Base-by-base conservation (phyloP, 495 filamentous ascomycete species). In the Aspergillus mulundensis region DNA sequence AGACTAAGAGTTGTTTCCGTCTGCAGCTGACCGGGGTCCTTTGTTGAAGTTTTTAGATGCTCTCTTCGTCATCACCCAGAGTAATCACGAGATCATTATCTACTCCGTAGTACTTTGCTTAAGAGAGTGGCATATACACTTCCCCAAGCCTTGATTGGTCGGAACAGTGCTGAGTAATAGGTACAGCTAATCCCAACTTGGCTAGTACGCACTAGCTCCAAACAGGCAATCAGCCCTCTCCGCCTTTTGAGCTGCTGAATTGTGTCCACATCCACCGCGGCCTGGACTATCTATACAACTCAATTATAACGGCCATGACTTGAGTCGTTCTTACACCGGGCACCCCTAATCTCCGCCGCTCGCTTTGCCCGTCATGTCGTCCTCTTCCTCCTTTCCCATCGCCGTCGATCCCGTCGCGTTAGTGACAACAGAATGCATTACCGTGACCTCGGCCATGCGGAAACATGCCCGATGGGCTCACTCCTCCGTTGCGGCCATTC, bases 391-490 rank as follows among this genome's bases (percentile, higher is more conserved):
- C 38, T 68, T 82, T 25, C 71, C 90, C 11, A 91, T 97, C 43
- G 92, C 94, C 38, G 88, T 97, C 45, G 90, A 97, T 58, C 92
- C 94, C 3, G 90, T 97, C 52, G 91, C 95, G 41, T 74, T 99
- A 57, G 91, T 99, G 63, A 95, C 93, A 24, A 96, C 95, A 74
- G 94, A 99, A 87, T 99, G 95, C 70, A 97, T 99, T 69, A 88
- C 91, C 36, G 91, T 99, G 71, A 97, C 94, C 23, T 95, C 91
- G 62, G 91, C 91, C 24, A 96, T 99, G 87, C 90, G 95, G 63
- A 99, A 99, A 76, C 88, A 96, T 83, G 87, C 90, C 58, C 86
- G 95, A 57, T 97, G 92, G 85, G 90, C 91, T 42, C 93, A 97
- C 70, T 96, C 91, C 41, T 96, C 92, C 19, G 95, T 99, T 50